Conservation (phyloP, 148 eudicot genomes). For the Diospyros kaki region DNA sequence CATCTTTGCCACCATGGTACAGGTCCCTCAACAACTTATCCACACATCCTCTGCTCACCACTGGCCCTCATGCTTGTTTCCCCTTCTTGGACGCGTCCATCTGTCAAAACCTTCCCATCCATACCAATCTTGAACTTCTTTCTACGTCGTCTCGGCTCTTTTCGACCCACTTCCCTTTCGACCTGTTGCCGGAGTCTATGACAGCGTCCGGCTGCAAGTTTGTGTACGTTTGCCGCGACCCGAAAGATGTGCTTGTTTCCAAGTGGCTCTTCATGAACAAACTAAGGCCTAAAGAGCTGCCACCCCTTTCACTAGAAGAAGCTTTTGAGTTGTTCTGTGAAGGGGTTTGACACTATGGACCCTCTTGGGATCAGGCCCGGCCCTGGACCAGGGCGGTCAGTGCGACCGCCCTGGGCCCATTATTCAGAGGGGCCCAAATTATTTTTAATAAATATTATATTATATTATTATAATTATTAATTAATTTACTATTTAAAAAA, state of each 20-base stretch:
- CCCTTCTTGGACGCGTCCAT: constrained; percentile 7
- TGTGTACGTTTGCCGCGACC: constrained; percentile 17
- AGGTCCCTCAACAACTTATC: neutral
- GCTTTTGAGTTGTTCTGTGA: constrained; percentile 15
- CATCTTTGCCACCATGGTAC: constrained; percentile 14
- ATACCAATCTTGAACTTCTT: too few relatives aligned
- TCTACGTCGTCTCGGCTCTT: constrained; percentile 6
- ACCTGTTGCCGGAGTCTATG: neutral
- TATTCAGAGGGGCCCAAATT: too few relatives aligned
- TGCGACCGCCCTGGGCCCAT: too few relatives aligned
- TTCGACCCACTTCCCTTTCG: constrained; percentile 14
- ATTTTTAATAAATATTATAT: too few relatives aligned
- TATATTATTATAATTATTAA: too few relatives aligned
- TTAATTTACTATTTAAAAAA: too few relatives aligned
- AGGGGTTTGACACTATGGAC: constrained; percentile 16
- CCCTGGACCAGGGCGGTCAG: too few relatives aligned
- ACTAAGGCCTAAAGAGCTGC: neutral
- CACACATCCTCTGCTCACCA: constrained; percentile 9
- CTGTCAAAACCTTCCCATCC: neutral
- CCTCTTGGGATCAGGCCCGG: constrained; percentile 22
- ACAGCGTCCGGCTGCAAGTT: neutral
- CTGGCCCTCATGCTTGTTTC: constrained; percentile 9
- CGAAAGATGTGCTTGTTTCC: constrained; percentile 13
- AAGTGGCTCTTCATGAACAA: constrained; percentile 15
- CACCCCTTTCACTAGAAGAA: neutral